Conservation (phyloP, 129 eudicot species). For the Sambucus nigra region DNA sequence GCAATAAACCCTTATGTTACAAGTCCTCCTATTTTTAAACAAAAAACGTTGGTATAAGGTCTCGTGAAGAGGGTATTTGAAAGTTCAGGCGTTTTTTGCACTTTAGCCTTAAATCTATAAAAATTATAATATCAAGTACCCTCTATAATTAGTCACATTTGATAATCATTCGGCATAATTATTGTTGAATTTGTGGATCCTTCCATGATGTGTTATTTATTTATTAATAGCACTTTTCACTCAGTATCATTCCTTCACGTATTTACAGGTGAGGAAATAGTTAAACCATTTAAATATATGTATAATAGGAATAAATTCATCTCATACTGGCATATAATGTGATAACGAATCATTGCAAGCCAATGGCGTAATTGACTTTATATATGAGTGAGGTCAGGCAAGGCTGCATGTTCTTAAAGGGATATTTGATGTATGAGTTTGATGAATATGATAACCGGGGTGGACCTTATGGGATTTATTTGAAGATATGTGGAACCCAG, state of each 20-base stretch:
- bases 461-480: conserved; percentile 1
- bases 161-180: neutral
- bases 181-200: conserved; percentile 1
- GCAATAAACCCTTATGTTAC: too few relatives aligned
- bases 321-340: neutral
- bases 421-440: conserved; percentile 4
- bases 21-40: too few relatives aligned
- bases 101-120: too few relatives aligned
- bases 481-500: conserved; percentile 9
- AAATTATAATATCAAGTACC: too few relatives aligned
- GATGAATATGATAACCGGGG: neutral
- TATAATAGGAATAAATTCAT: neutral
- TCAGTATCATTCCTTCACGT: neutral
- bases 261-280: neutral
- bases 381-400: neutral
- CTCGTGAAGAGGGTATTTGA: too few relatives aligned
- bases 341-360: conserved; percentile 1
- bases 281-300: neutral
- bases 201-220: conserved; percentile 1
- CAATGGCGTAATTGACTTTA: neutral
- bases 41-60: too few relatives aligned
- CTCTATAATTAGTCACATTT: too few relatives aligned
- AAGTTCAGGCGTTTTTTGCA: too few relatives aligned
- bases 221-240: neutral
- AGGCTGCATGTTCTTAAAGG: conserved; percentile 8